Evolutionary conservation across 2,329 filamentous ascomycete species (phyloP).

Genomic region (Esteya vermicola): DNA sequence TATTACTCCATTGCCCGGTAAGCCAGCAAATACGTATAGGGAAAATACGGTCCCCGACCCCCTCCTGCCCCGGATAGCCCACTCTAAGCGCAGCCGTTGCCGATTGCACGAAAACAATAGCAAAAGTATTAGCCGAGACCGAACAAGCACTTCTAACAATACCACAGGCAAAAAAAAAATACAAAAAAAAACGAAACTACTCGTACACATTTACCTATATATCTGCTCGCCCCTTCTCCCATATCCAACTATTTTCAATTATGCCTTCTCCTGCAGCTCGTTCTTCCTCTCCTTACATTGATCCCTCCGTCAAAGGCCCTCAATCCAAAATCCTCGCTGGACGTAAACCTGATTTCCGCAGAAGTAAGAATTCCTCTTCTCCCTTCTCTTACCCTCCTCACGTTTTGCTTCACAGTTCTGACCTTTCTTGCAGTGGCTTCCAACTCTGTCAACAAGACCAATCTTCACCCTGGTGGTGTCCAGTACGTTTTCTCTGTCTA

Average conservation of each 20-base stretch:
- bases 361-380: conserved; percentile 18
- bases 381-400: background rate
- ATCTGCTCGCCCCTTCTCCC: no score
- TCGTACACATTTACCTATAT: background rate
- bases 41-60: background rate
- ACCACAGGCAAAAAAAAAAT: background rate
- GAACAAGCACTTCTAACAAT: background rate
- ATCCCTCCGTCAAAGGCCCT: conserved; percentile 29
- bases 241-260: no score
- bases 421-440: conserved; percentile 30
- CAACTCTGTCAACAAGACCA: conserved; percentile 81
- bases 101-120: no score
- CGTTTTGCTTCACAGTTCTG: background rate
- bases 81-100: no score
- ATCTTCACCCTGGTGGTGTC: conserved; percentile 80
- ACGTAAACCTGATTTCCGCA: conserved; percentile 12
- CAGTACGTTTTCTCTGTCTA: conserved; percentile 57
- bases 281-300: conserved; percentile 28
- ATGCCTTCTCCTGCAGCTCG: no score
- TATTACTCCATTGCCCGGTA: no score
- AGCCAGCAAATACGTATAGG: no score
- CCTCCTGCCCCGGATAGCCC: background rate
- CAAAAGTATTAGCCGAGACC: background rate
- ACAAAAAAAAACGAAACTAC: background rate
- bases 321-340: conserved; percentile 23